A percentile compares a stretch with the other conserved stretches of the same genome.
These are phyloP conservation scores for Microbotryum silenes-acaulis DNA, from an alignment of 1,284 basidiomycete genomes.

Conservation along the genomic window DNA sequence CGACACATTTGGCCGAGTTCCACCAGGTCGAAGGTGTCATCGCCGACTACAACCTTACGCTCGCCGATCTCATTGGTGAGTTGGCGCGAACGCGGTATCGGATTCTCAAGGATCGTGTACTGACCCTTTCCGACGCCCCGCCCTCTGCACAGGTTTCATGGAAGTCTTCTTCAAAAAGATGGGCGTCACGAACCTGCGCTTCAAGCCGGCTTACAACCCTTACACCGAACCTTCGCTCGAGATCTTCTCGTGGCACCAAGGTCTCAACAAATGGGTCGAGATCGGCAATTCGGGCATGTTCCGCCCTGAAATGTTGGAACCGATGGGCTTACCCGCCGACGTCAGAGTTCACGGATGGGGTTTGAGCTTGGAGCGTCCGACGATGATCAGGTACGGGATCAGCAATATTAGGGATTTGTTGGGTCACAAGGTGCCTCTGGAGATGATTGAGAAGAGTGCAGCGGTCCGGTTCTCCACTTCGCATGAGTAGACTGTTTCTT, in stretches of 20 bases:
- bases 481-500: too few species aligned
- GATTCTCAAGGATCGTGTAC: too few species aligned
- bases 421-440: constrained; percentile 78
- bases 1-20: constrained; percentile 99
- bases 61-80: constrained; percentile 92
- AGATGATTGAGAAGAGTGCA: constrained; percentile 75
- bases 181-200: constrained; percentile 67
- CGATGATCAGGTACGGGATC: constrained; percentile 84
- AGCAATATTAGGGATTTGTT: constrained; percentile 95
- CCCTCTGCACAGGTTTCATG: constrained; percentile 69
- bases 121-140: background rate
- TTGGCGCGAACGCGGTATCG: background rate
- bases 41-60: constrained; percentile 83
- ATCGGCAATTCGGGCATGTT: constrained; percentile 88
- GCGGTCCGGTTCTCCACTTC: constrained; percentile 64
- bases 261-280: constrained; percentile 93
- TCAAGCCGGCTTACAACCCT: constrained; percentile 96
- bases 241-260: constrained; percentile 97
- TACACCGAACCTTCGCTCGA: constrained; percentile 99
- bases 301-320: constrained; percentile 97
- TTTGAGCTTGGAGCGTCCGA: constrained; percentile 89
- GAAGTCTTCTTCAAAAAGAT: constrained; percentile 97
- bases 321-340: constrained; percentile 97
- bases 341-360: constrained; percentile 98
- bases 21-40: constrained; percentile 99